Percentiles rank a stretch among this genome's conserved stretches.
These are phyloP conservation scores for Colletotrichum echinochloae DNA, from an alignment of 2,329 filamentous ascomycete species.

Conservation along the genomic window DNA sequence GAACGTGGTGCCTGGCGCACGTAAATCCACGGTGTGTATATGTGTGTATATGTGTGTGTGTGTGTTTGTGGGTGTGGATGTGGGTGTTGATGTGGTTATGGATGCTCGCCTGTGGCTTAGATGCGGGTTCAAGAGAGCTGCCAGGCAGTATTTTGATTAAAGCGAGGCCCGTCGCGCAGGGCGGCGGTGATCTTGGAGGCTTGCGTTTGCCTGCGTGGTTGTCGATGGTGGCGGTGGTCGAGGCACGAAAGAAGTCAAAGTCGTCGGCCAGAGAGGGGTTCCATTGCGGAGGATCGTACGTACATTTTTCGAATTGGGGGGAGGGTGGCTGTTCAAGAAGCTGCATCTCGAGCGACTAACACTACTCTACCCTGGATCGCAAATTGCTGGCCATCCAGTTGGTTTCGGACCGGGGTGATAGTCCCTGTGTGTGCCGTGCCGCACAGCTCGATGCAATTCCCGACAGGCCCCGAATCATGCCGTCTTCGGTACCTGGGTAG, in stretches of 20 bases:
- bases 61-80: neutral
- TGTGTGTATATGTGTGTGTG: neutral
- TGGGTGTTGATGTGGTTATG: neutral
- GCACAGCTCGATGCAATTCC: neutral
- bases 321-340: neutral
- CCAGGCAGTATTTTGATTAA: neutral
- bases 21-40: neutral
- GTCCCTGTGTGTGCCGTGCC: conserved; percentile 6
- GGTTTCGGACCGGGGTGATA: neutral
- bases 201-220: neutral
- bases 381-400: neutral
- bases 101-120: neutral
- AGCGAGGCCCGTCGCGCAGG: neutral
- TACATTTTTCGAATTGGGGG: neutral
- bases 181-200: neutral
- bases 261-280: neutral
- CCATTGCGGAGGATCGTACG: neutral
- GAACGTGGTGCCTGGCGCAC: conserved; percentile 7
- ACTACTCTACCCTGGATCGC: neutral
- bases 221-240: neutral
- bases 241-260: neutral
- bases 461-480: neutral
- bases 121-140: neutral
- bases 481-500: conserved; percentile 6
- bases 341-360: neutral